Conservation (phyloP, 148 eudicot genomes). For the Cornus florida region DNA sequence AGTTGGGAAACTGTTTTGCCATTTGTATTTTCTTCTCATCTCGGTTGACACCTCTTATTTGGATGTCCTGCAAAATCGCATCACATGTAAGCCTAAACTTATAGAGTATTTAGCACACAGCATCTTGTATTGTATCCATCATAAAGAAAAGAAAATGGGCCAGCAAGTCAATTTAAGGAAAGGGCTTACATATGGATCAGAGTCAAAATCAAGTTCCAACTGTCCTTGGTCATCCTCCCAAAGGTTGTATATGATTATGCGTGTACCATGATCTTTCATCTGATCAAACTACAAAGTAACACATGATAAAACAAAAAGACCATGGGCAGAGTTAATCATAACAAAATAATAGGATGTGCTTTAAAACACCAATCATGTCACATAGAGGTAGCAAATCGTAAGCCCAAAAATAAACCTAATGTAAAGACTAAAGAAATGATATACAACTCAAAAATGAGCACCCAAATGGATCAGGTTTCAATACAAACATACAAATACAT, state of each 20-base stretch:
- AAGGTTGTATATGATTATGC: slow-evolving; percentile 81
- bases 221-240: slow-evolving; percentile 96
- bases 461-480: not conserved
- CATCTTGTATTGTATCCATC: not conserved
- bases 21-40: slow-evolving; percentile 78
- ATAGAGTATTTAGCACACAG: not conserved
- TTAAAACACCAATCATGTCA: not conserved
- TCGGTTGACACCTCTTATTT: slow-evolving; percentile 84
- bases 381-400: not conserved
- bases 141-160: not conserved
- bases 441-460: not conserved
- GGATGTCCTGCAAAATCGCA: slow-evolving; percentile 66
- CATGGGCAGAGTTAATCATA: not conserved
- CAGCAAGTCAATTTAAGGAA: slow-evolving; percentile 1
- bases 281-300: slow-evolving; percentile 53
- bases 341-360: not conserved
- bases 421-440: not conserved
- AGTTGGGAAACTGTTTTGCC: slow-evolving; percentile 73
- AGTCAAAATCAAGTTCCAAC: slow-evolving; percentile 76
- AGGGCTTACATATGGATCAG: slow-evolving; percentile 68
- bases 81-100: not conserved
- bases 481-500: not conserved
- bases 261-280: slow-evolving; percentile 82
- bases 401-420: not conserved
- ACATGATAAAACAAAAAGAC: slow-evolving; percentile 1